phyloP scores from a whole-genome alignment of 1,139 yeast genomes.

The Pichia sp. region DNA sequence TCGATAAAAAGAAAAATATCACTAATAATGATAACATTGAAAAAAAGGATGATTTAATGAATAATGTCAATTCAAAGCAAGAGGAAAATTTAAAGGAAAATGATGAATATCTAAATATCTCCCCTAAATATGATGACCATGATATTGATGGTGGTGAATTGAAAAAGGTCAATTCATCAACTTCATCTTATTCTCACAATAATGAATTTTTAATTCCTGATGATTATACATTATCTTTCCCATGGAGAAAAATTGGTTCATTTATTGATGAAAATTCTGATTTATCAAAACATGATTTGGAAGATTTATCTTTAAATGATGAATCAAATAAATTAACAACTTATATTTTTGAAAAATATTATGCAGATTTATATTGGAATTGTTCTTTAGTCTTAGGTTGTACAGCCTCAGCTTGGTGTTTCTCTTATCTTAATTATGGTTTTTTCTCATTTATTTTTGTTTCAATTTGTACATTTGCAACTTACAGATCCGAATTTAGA shows the following conservation, averaged over 20 bases:
- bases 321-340: conserved; percentile 35
- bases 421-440: conserved; percentile 53
- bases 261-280: conserved; percentile 28
- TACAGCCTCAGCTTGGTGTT: conserved; percentile 63
- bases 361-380: conserved; percentile 70
- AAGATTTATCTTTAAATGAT: conserved; percentile 13
- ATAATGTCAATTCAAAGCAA: too few species aligned
- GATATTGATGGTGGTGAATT: not conserved
- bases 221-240: conserved; percentile 21
- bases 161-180: not conserved
- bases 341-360: conserved; percentile 63
- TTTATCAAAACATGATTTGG: conserved; percentile 15
- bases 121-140: not conserved
- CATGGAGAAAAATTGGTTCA: conserved; percentile 41
- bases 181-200: conserved; percentile 5
- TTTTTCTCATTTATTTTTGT: conserved; percentile 50
- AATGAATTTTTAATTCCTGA: conserved; percentile 13
- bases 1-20: too few species aligned
- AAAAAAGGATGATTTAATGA: too few species aligned
- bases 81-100: too few species aligned
- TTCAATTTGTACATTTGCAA: conserved; percentile 54
- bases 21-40: too few species aligned
- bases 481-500: conserved; percentile 63
- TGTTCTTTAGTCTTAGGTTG: conserved; percentile 58
- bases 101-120: not conserved